phyloP scores from a whole-genome alignment of 768 basidiomycete genomes.

The Neoboletus magnificus region DNA sequence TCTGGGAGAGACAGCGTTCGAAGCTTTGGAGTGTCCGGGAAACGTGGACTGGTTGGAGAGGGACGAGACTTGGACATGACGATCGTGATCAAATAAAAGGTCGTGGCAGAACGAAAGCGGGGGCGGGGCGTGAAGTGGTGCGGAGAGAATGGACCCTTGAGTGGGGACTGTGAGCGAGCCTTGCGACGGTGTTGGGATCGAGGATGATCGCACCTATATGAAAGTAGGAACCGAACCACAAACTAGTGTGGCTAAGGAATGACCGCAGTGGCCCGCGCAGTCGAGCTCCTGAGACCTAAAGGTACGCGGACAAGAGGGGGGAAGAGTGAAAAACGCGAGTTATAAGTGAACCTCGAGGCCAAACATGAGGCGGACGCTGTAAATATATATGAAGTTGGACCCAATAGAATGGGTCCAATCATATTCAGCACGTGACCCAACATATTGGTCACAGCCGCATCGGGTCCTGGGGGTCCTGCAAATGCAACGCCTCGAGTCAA shows the following conservation, averaged over 20 bases:
- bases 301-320: slow-evolving; percentile 13
- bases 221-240: slow-evolving; percentile 11
- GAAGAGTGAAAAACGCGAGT: neutral
- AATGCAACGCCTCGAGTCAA: neutral
- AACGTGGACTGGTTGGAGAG: slow-evolving; percentile 11
- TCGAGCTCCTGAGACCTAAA: slow-evolving; percentile 19
- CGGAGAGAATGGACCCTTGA: slow-evolving; percentile 1
- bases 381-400: slow-evolving; percentile 8
- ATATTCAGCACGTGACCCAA: slow-evolving; percentile 19
- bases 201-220: slow-evolving; percentile 13
- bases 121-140: neutral
- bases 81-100: slow-evolving; percentile 24
- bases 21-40: slow-evolving; percentile 23
- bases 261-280: slow-evolving; percentile 28
- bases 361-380: slow-evolving; percentile 23
- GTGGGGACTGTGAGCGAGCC: neutral
- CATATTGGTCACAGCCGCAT: neutral
- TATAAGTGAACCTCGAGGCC: slow-evolving; percentile 27
- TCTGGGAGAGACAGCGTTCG: slow-evolving; percentile 19
- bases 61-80: slow-evolving; percentile 25
- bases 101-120: slow-evolving; percentile 18
- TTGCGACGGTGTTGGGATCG: neutral
- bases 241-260: slow-evolving; percentile 11
- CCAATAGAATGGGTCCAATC: slow-evolving; percentile 24
- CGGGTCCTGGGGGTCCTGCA: neutral